Evolutionary conservation across 331 rosid genomes (phyloP).

Genomic region (Saraca asoca): DNA sequence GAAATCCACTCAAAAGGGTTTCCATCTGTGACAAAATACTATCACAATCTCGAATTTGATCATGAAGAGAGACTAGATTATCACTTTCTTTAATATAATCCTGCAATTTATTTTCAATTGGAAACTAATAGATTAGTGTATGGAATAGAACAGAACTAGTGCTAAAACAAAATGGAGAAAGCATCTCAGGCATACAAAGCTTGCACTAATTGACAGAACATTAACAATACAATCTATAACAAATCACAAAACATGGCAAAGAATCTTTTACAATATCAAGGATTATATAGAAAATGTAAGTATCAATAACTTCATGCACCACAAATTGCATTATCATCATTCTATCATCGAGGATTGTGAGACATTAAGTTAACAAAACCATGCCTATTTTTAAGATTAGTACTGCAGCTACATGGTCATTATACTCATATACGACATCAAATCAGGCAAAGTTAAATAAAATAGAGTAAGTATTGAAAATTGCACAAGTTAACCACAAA

Average conservation of each 20-base stretch:
- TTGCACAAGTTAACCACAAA: slow-evolving; percentile 36
- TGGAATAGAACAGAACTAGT: slow-evolving; percentile 3
- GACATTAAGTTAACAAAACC: slow-evolving; percentile 1
- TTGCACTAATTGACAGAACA: slow-evolving; percentile 8
- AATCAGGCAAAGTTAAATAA: not conserved
- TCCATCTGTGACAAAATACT: slow-evolving; percentile 95
- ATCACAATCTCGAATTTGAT: slow-evolving; percentile 95
- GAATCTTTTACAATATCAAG: slow-evolving; percentile 3
- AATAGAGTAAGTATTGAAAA: slow-evolving; percentile 9
- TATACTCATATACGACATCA: not conserved
- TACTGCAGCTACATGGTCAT: not conserved
- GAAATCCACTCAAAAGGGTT: slow-evolving; percentile 94
- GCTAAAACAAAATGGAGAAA: not conserved
- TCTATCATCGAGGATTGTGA: not conserved
- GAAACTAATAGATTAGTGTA: slow-evolving; percentile 26
- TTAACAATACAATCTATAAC: slow-evolving; percentile 14
- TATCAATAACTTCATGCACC: not conserved
- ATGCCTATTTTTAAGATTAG: slow-evolving; percentile 3
- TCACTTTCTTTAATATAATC: slow-evolving; percentile 93
- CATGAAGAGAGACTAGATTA: slow-evolving; percentile 93
- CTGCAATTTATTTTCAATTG: slow-evolving; percentile 48
- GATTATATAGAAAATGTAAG: slow-evolving; percentile 2
- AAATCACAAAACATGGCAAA: slow-evolving; percentile 1
- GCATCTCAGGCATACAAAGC: too few species aligned
- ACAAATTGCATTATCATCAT: not conserved